Evolutionary conservation across 148 eudicot species (phyloP), one percentile per base, ranked within the genome.

Genomic region (Fallopia convolvulus): DNA sequence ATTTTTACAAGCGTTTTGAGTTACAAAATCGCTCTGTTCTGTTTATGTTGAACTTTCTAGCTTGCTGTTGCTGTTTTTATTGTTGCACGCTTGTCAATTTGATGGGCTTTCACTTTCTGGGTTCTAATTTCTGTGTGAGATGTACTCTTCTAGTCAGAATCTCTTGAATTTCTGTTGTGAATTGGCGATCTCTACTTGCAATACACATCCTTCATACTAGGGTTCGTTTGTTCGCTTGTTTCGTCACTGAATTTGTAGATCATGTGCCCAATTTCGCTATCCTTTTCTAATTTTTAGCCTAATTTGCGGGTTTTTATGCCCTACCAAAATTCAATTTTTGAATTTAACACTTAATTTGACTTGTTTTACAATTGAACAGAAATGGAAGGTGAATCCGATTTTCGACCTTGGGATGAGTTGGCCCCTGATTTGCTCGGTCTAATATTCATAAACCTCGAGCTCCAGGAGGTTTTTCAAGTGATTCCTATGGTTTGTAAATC

Each of bases 401-500:
- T 65, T 56, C 82, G 87, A 70, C 41, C 77, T 6, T 91, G 96
- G 96, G 88, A 80, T 71, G 96, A 89, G 32, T 77, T 91, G 77
- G 77, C 87, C 60, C 92, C 96, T 0, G 91, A 91, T 82, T 88
- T 91, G 36, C 84, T 91, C 30, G 92, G 89, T 61, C 65, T 85
- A 20, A 85, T 91, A 33, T 89, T 91, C 80, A 75, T 77, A 65
- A 85, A 86, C 40, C 80, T 91, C 0, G 41, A 84, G 0, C 85
- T 91, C 20, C 78, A 87, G 58, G 90, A 89, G 61, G 76, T 71
- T 40, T 66, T 91, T 0, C 83, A 88, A 46, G 92, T 91, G 75
- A 83, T 91, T 72, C 92, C 96, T 6, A 78, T 83, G 77, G 96
- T 91, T 40, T 91, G 96, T 80, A 87, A 88, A 81, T 77, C 96